A percentile compares a stretch with the other conserved stretches of the same genome.
These are phyloP conservation scores for Acanthamoeba quina DNA, from an alignment of 208 protist species.

Conservation along the genomic window DNA sequence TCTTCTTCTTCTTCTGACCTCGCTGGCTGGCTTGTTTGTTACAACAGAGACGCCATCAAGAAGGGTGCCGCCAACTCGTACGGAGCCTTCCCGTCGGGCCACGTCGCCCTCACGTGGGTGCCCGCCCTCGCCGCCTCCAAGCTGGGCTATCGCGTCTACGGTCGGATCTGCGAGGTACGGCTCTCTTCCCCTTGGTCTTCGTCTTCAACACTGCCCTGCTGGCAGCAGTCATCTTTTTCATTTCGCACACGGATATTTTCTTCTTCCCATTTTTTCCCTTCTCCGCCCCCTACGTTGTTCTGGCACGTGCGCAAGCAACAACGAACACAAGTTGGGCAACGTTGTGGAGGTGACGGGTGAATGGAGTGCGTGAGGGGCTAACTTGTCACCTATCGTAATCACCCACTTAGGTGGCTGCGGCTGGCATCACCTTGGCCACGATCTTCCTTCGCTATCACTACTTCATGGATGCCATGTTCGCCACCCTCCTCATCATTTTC, in stretches of 20 bases:
- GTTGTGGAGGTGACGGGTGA: too few relatives aligned
- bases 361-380: too few relatives aligned
- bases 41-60: slow-evolving; percentile 26
- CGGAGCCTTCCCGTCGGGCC: slow-evolving; percentile 15
- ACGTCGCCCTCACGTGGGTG: slow-evolving; percentile 8
- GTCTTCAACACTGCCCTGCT: too few relatives aligned
- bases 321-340: too few relatives aligned
- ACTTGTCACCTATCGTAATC: not conserved
- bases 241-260: too few relatives aligned
- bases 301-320: too few relatives aligned
- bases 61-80: slow-evolving; percentile 29
- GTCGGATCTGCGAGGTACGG: slow-evolving; percentile 20
- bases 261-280: too few relatives aligned
- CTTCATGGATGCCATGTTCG: slow-evolving; percentile 34
- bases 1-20: not conserved
- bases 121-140: slow-evolving; percentile 25
- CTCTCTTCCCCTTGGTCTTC: too few relatives aligned
- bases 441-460: slow-evolving; percentile 45
- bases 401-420: not conserved
- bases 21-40: not conserved
- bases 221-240: too few relatives aligned
- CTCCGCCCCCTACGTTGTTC: too few relatives aligned
- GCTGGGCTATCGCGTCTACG: slow-evolving; percentile 45
- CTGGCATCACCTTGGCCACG: slow-evolving; percentile 19
- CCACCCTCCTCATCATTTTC: slow-evolving; percentile 42